Base-by-base conservation (phyloP, 352 stramenopile genomes). In the Elongisporangium prolatum region DNA sequence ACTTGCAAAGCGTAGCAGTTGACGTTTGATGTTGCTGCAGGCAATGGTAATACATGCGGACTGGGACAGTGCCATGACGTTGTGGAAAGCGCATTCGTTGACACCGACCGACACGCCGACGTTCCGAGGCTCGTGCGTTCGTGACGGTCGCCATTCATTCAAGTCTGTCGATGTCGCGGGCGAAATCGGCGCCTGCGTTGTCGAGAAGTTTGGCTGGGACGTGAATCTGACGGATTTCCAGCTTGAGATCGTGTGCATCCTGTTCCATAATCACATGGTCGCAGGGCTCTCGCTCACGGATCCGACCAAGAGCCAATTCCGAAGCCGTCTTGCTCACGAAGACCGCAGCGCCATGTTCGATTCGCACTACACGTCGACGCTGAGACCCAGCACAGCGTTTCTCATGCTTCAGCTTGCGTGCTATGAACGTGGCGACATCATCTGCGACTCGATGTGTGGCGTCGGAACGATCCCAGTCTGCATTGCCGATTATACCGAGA, bases 381-480 rank as follows among this genome's bases (percentile, higher is more conserved):
- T 93, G 51, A 80, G 84, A 17, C 84, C 84, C 1, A 91, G 81
- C 48, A 93, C 84, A 34, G 74, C 84, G 53, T 91, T 77, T 51
- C 61, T 91, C n/a, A 84, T 93, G 71, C 65, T 89, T 28, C 74
- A 86, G 52, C 68, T 93, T 17, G 81, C 75, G 0, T 24, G 84
- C 38, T 83, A 78, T 54, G 54, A 75, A 11, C 54, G 64, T 7
- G 84, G 84, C n/a, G 81, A 93, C 37, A 50, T 91, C 6, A 58
- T 90, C n/a, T 57, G 90, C 18, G 84, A 93, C 55, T 87, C 81
- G 10, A 93, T 93, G 84, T 93, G 84, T 34, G 84, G 84, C 28
- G 80, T 93, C 13, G 84, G 84, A 2, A 91, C 84, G 21, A 84
- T 93, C 47, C 84, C 84, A 8, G 79, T 89, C 40, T 91, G 76